Base-by-base conservation (phyloP, 257 asterid species). In the Eustoma russellianum region DNA sequence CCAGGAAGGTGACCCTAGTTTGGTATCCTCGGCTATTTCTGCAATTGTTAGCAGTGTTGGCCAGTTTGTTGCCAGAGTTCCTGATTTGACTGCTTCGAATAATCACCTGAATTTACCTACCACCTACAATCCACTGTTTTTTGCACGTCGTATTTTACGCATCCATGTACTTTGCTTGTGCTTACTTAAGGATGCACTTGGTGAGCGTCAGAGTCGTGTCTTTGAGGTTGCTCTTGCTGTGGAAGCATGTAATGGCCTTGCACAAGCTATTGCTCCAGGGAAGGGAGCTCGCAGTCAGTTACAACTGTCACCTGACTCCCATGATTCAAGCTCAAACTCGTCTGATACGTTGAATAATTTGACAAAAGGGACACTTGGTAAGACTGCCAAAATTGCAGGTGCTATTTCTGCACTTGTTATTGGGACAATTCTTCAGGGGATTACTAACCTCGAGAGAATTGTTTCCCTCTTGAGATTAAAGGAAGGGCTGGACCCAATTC, bases 191-290 rank as follows among this genome's bases (percentile, higher is more conserved):
- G 97, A 88, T 60, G 99, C 95, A 41, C 93, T 92, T 49, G 99
- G 97, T 51, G 97, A 92, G 72, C 99, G 95, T 57, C 99, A 92
- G 73, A 85, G 95, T 64, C 83, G 95, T 58, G 99, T 88, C 50
- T 88, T 88, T 70, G 97, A 92, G 68, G 95, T 92, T 66, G 99
- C 95, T 74, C 86, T 92, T 70, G 93, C 99, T 41, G 71, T 79
- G 14, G 99, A 92, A 77, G 81, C 94, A 72, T 85, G 94, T 58
- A 74, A 85, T 61, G 82, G 83, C 64, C 90, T 92, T 53, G 53
- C 77, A 65, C 95, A 74, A 64, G 75, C 74, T 62, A 79, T 66
- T 68, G 66, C 85, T 43, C 91, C 85, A 48, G 95, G 87, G 64
- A 92, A 88, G 75, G 82, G 74, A 14, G 72, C 91, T 52, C 90